Evolutionary conservation across 1,284 basidiomycete species (phyloP), one percentile per base, ranked within the genome.

Genomic region (Cystobasidiaceae sp.): DNA sequence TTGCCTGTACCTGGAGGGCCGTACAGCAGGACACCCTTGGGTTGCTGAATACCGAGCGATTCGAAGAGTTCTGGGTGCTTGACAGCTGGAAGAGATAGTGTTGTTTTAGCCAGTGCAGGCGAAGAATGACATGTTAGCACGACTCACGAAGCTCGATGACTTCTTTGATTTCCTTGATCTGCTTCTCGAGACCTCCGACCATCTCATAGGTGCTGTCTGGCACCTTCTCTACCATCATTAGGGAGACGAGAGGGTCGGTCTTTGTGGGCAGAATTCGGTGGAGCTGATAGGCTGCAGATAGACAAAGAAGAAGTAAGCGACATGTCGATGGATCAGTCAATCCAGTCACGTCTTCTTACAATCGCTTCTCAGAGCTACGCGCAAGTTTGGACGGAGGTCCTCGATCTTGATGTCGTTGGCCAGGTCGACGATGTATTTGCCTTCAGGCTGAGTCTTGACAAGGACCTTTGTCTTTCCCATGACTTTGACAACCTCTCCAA

Each of bases 191-290:
- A 75, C 94, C 94, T 54, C 94, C 94, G 71, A 98, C 94, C 93
- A 97, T 97, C 79, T 98, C 94, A 79, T 98, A 98, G 37, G 94
- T 98, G 77, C 89, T 92, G 78, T 98, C 94, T 0, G 94, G 94
- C 0, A 97, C 94, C 78, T 98, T 98, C 80, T 98, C 94, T n/a
- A 97, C 94, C 94, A 97, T 97, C 96, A 98, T 96, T 69, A 96
- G 84, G 25, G 90, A 93, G 23, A 96, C 92, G 33, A 94, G 85
- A 4, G 92, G 91, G 77, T 94, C 93, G 71, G 94, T 87, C 80
- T 97, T 94, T 82, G 93, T 94, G 0, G 92, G 92, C 0, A 96
- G 81, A 74, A 96, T 89, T 77, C 90, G 91, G 82, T 94, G 91
- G 68, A 67, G 51, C 21, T 62, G 58, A 44, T 54, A 65, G 46